phyloP scores from a whole-genome alignment of 306 rosid species.

The Malus fusca region DNA sequence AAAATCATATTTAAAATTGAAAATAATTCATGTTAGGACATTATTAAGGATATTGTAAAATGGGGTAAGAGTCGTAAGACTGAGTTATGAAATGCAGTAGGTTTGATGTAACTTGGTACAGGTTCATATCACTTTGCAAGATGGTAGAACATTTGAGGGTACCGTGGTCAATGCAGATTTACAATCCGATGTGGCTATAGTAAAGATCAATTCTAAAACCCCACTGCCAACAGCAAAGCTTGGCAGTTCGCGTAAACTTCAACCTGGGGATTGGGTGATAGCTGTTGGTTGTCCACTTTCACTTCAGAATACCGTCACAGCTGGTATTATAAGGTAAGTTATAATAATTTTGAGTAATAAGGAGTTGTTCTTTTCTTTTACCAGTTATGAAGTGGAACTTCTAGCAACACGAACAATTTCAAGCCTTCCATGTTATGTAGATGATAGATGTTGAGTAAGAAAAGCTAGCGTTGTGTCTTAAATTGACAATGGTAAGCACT shows the following conservation, averaged over 20 bases:
- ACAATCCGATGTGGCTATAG: constrained; percentile 80
- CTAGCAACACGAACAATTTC: background rate
- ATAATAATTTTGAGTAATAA: background rate
- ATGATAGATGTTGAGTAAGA: too few relatives aligned
- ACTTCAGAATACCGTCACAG: constrained; percentile 89
- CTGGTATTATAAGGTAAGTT: constrained; percentile 79
- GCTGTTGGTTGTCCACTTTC: constrained; percentile 83
- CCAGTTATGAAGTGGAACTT: background rate
- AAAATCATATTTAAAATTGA: too few relatives aligned
- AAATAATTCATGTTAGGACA: background rate
- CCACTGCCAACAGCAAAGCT: constrained; percentile 77
- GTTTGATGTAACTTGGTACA: constrained; percentile 14
- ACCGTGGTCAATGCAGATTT: constrained; percentile 67
- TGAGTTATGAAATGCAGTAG: background rate
- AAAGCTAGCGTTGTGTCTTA: background rate
- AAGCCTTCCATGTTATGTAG: background rate
- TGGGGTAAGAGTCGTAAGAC: background rate
- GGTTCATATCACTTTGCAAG: constrained; percentile 88
- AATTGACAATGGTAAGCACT: background rate
- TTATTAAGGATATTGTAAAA: background rate
- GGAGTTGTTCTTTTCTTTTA: background rate
- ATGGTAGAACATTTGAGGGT: constrained; percentile 83
- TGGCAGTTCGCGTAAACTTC: constrained; percentile 73
- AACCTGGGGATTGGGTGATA: constrained; percentile 91
- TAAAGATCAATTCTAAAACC: constrained; percentile 69